Conservation (phyloP, 441 rosid species). For the Mallotus repandus region DNA sequence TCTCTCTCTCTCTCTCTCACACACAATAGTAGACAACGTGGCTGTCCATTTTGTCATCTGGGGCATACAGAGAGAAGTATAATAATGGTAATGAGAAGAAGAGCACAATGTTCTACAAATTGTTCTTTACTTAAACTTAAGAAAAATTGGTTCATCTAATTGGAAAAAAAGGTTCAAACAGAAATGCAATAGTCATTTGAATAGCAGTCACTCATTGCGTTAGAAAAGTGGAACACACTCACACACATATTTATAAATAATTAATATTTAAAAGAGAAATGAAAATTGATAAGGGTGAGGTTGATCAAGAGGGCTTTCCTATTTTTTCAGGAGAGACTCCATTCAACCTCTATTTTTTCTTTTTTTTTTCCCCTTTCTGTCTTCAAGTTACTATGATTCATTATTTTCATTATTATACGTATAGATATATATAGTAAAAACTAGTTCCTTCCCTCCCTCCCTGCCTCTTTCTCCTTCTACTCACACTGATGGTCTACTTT, state of each 20-base stretch:
- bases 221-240: slow-evolving; percentile 4
- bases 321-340: slow-evolving; percentile 26
- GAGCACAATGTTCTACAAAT: background rate
- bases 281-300: slow-evolving; percentile 1
- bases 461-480: slow-evolving; percentile 9
- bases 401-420: background rate
- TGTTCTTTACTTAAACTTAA: slow-evolving; percentile 14
- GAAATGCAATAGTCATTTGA: slow-evolving; percentile 21
- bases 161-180: background rate
- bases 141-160: no score
- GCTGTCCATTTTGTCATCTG: slow-evolving; percentile 18
- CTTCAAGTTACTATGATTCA: background rate
- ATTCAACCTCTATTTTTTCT: background rate
- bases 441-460: background rate
- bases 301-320: slow-evolving; percentile 10
- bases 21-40: slow-evolving; percentile 5
- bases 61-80: background rate
- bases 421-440: background rate
- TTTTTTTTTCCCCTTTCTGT: background rate
- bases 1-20: slow-evolving; percentile 11
- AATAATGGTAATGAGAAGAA: background rate
- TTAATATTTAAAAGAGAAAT: background rate
- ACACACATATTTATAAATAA: background rate
- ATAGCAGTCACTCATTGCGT: slow-evolving; percentile 12
- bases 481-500: slow-evolving; percentile 55